phyloP scores from a whole-genome alignment of 495 filamentous ascomycete species.

The Talaromyces wortmannii region DNA sequence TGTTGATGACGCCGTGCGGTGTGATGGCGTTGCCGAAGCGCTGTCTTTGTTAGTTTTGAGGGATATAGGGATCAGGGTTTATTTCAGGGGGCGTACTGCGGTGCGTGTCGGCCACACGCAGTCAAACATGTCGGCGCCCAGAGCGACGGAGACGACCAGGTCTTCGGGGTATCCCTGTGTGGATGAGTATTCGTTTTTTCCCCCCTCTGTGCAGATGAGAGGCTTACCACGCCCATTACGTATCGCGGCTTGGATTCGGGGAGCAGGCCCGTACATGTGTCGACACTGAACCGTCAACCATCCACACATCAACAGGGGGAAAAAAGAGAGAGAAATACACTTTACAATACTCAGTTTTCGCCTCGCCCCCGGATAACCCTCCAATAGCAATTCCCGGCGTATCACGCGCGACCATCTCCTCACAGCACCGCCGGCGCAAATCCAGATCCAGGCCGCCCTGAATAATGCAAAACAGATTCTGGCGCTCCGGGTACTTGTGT shows the following conservation, averaged over 20 bases:
- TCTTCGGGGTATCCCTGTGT: constrained; percentile 84
- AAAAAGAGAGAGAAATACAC: constrained; percentile 23
- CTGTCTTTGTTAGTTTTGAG: constrained; percentile 13
- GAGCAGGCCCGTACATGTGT: constrained; percentile 75
- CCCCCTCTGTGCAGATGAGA: neutral
- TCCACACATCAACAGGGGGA: neutral
- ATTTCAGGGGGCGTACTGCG: constrained; percentile 48
- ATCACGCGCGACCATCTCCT: constrained; percentile 83
- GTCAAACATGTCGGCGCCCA: constrained; percentile 99
- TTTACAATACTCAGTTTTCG: constrained; percentile 55
- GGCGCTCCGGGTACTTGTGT: constrained; percentile 72
- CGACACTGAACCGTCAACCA: constrained; percentile 46
- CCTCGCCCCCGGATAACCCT: constrained; percentile 82
- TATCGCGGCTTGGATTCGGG: constrained; percentile 91
- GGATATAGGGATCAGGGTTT: neutral
- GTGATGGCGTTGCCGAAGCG: constrained; percentile 94
- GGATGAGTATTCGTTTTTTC: neutral
- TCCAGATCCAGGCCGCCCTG: constrained; percentile 93
- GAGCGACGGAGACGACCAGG: constrained; percentile 80
- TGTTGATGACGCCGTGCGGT: constrained; percentile 69
- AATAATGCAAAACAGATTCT: constrained; percentile 99
- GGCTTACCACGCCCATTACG: constrained; percentile 87
- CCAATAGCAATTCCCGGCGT: constrained; percentile 97
- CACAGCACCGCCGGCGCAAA: constrained; percentile 74
- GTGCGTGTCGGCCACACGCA: constrained; percentile 98